Base-by-base conservation (phyloP, 345 rosid species). In the Brassica rapa region DNA sequence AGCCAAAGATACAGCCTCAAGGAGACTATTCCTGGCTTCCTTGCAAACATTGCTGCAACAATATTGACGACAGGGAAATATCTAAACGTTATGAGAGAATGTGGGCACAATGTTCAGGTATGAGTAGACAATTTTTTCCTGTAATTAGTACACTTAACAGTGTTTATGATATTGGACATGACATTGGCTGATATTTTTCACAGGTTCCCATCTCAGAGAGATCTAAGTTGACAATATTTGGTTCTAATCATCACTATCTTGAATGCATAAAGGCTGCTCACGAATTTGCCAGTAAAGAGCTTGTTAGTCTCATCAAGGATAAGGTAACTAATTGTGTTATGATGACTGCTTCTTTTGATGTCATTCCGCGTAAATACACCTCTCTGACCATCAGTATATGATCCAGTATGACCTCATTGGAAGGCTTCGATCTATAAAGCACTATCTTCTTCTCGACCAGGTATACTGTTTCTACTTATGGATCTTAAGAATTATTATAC, bases 401-500 rank as follows among this genome's bases (percentile, higher is more conserved):
- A 39, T 85, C 79, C 74, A 95, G 99, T 90, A 91, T 85, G 99
- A 91, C 81, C 88, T 95, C 62, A 80, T 87, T 77, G 99, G 97
- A 85, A 91, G 94, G 87, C 76, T 95, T 82, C 82, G 87, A 74
- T 95, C 98, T 51, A 86, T 95, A 77, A 95, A 95, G 90, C 98
- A 93, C 70, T 95, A 93, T 86, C 97, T 93, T 80, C 99, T 95
- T 73, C 97, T 93, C 37, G 98, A 95, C 83, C 99, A 95, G 99
- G 99, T 95, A 87, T 69, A 19, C 62, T 43, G 66, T 41, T 74
- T 83, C 15, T 68, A 4, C 3, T 55, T 12, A n/a, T 41, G 49
- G 6, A 53, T 49, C 57, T 57, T 66, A 25, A 39, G 62, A 60
- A 62, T 79, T 73, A 61, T 49, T 66, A 63, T 19, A 71, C 32